Evolutionary conservation across 306 rosid species (phyloP), one percentile per base, ranked within the genome.

Genomic region (Trifolium fragiferum): DNA sequence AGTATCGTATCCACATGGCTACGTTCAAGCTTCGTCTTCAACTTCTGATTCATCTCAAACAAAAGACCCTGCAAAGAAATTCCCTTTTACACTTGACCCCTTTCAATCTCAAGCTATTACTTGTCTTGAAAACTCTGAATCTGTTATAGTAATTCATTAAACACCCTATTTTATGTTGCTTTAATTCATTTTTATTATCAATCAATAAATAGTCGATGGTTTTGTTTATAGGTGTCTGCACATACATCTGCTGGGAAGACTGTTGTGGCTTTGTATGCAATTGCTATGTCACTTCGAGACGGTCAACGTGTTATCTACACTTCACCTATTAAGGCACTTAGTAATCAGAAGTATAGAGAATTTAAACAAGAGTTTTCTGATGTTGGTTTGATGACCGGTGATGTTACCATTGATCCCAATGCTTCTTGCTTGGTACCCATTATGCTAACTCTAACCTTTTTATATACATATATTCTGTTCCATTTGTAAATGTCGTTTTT

Each of bases 181-280:
- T n/a, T n/a, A n/a, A n/a, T n/a, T n/a, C n/a, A n/a, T n/a, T n/a
- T n/a, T n/a, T n/a, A n/a, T n/a, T n/a, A n/a, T n/a, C n/a, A n/a
- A n/a, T n/a, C n/a, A n/a, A n/a, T n/a, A n/a, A n/a, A n/a, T n/a
- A n/a, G n/a, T n/a, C n/a, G n/a, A n/a, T n/a, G n/a, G n/a, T n/a
- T n/a, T 14, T 59, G 46, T 18, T 64, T 64, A 38, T 27, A 93
- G 98, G 98, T 94, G 21, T 94, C 97, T 74, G 98, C 98, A 25
- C 97, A 94, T 78, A 94, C 98, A 1, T 94, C 98, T 58, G 97
- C 98, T 74, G 98, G 96, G 11, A 94, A 94, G 76, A 94, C 98
- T 12, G 96, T 90, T 11, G 97, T 94, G 1, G 98, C 98, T 0
- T 83, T 68, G 40, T 94, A 94, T 84, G 97, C 98, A 6, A 94